phyloP scores from a whole-genome alignment of 2,329 filamentous ascomycete species.

The Gnomoniopsis sp. region DNA sequence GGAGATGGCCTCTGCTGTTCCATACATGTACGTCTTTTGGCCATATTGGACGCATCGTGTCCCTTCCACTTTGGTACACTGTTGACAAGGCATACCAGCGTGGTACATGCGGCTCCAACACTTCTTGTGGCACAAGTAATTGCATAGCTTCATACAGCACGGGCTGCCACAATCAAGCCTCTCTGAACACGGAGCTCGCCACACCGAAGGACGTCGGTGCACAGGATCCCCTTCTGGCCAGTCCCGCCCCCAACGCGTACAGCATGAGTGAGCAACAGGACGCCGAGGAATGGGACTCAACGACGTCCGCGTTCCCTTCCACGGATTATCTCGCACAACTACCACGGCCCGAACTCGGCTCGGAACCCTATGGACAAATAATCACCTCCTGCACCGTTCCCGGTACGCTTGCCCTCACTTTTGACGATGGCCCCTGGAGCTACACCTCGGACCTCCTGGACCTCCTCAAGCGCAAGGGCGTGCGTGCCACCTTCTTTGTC shows the following conservation, averaged over 20 bases:
- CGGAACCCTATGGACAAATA: conserved; percentile 51
- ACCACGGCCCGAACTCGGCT: conserved; percentile 49
- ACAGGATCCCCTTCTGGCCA: neutral
- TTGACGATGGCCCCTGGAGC: conserved; percentile 62
- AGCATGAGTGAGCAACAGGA: neutral
- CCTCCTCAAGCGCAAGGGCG: conserved; percentile 54
- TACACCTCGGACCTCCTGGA: conserved; percentile 62
- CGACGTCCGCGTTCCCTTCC: neutral
- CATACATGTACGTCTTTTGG: neutral
- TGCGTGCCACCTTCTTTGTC: conserved; percentile 67
- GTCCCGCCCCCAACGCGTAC: neutral
- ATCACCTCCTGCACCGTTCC: conserved; percentile 55
- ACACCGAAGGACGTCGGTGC: neutral
- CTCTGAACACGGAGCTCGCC: neutral
- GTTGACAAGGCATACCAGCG: neutral
- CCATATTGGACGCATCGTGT: neutral
- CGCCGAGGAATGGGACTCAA: neutral
- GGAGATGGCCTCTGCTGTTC: neutral
- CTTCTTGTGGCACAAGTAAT: neutral
- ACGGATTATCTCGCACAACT: conserved; percentile 31
- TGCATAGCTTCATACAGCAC: conserved; percentile 9
- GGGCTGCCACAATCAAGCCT: conserved; percentile 4
- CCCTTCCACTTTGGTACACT: neutral
- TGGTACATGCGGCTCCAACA: neutral
- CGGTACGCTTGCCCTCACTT: conserved; percentile 63